These are phyloP conservation scores for Pichia ethanolica DNA, from an alignment of 805 yeast species.

Conservation along the genomic window DNA sequence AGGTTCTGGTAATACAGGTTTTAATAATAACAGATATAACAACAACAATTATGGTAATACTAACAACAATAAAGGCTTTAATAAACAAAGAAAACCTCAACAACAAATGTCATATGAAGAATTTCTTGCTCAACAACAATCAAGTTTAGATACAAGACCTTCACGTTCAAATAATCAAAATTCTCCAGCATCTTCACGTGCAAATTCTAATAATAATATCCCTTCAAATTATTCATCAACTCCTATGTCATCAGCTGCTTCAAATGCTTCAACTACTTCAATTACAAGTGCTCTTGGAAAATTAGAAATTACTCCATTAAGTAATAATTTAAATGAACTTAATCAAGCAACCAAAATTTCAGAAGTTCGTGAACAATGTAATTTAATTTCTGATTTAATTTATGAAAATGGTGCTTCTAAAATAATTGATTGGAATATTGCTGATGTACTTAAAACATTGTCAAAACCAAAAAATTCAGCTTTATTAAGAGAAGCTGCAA, in stretches of 20 bases:
- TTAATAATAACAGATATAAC: conserved; percentile 8
- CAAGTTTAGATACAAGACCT: conserved; percentile 9
- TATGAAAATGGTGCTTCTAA: conserved; percentile 36
- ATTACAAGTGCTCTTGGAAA: conserved; percentile 61
- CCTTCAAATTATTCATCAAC: conserved; percentile 11
- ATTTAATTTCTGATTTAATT: conserved; percentile 44
- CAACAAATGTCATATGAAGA: conserved; percentile 40
- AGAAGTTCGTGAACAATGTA: conserved; percentile 50
- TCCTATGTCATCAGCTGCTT: conserved; percentile 23
- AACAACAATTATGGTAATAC: conserved; percentile 9
- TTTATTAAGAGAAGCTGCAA: conserved; percentile 68
- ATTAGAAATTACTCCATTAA: conserved; percentile 58
- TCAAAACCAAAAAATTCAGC: conserved; percentile 68
- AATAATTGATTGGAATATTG: conserved; percentile 59
- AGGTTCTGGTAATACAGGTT: conserved; percentile 2
- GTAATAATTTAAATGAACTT: conserved; percentile 46
- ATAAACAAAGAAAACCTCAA: conserved; percentile 12
- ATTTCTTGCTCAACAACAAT: conserved; percentile 25
- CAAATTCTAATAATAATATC: conserved; percentile 6
- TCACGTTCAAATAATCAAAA: conserved; percentile 14
- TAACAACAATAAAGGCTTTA: conserved; percentile 8
- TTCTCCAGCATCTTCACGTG: conserved; percentile 28
- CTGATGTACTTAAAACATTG: conserved; percentile 56
- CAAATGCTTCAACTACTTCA: conserved; percentile 53
- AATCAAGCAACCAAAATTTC: conserved; percentile 43